Conservation (phyloP, 441 rosid species). For the Arabidopsis hybrid region DNA sequence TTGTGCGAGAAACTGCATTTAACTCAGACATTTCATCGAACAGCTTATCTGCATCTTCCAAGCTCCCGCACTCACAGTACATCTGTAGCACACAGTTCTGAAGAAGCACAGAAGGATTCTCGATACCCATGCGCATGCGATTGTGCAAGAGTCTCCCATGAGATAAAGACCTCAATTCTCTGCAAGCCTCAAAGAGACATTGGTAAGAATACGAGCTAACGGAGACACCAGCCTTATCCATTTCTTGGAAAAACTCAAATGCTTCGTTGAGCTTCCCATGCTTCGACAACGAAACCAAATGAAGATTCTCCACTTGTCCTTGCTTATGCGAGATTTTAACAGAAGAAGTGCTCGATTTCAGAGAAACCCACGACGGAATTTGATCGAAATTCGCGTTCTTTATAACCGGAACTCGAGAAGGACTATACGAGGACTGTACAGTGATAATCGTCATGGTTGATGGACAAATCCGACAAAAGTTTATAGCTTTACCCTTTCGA, state of each 20-base stretch:
- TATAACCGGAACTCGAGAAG: conserved; percentile 18
- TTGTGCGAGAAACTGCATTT: conserved; percentile 51
- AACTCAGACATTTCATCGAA: conserved; percentile 69
- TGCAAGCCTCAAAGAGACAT: conserved; percentile 59
- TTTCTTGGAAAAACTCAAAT: conserved; percentile 55
- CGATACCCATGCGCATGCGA: conserved; percentile 42
- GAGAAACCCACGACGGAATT: conserved; percentile 68
- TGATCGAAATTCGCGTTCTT: conserved; percentile 48
- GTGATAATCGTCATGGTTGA: conserved; percentile 38
- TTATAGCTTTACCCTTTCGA: conserved; percentile 1
- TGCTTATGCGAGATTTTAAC: conserved; percentile 42
- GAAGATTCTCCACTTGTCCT: conserved; percentile 65
- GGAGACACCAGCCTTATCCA: conserved; percentile 60
- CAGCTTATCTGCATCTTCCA: conserved; percentile 61
- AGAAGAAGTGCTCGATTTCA: conserved; percentile 48
- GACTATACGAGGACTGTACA: conserved; percentile 31
- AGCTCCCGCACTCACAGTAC: conserved; percentile 67
- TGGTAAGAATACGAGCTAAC: conserved; percentile 51
- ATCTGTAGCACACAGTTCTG: conserved; percentile 53
- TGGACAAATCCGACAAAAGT: neutral
- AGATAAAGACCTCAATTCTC: conserved; percentile 49
- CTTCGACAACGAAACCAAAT: conserved; percentile 63
- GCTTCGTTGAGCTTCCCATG: conserved; percentile 70
- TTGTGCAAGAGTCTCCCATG: conserved; percentile 60
- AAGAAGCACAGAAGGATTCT: conserved; percentile 52